These are phyloP conservation scores for Dianthus caryophyllus DNA, from an alignment of 148 eudicot species.

Conservation along the genomic window DNA sequence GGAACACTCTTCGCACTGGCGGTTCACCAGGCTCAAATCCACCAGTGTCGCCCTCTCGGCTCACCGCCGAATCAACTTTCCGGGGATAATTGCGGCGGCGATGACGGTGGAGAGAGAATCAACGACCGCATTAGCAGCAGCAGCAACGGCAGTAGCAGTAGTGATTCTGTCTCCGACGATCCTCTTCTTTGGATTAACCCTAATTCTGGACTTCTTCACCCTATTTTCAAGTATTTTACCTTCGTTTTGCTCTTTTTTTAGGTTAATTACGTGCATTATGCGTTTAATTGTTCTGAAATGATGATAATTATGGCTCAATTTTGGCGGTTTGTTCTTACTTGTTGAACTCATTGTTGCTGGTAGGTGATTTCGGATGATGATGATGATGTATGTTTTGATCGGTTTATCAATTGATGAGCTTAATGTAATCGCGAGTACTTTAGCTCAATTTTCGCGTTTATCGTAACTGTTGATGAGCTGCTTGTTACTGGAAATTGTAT, in stretches of 20 bases:
- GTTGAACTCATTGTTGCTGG: no score
- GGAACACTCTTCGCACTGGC: slow-evolving; percentile 69
- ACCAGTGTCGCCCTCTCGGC: slow-evolving; percentile 62
- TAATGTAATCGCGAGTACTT: no score
- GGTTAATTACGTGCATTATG: no score
- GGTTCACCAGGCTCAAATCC: slow-evolving; percentile 68
- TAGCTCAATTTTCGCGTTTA: no score
- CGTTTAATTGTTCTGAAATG: no score
- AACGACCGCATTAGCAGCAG: slow-evolving; percentile 35
- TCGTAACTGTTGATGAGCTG: no score
- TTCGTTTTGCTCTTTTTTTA: neutral
- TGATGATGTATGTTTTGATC: no score
- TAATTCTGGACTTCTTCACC: slow-evolving; percentile 60
- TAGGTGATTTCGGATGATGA: no score
- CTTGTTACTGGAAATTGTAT: no score
- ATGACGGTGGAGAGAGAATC: slow-evolving; percentile 6
- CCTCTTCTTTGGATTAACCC: slow-evolving; percentile 67
- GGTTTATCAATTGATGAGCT: no score
- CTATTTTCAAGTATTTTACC: slow-evolving; percentile 52
- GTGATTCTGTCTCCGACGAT: slow-evolving; percentile 56
- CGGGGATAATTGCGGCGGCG: slow-evolving; percentile 15
- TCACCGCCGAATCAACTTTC: slow-evolving; percentile 4
- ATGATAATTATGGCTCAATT: no score
- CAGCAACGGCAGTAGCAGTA: slow-evolving; percentile 39
- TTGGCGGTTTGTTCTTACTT: no score